Evolutionary conservation across 805 yeast genomes (phyloP).

Genomic region (Teunomyces lycoperdinae): DNA sequence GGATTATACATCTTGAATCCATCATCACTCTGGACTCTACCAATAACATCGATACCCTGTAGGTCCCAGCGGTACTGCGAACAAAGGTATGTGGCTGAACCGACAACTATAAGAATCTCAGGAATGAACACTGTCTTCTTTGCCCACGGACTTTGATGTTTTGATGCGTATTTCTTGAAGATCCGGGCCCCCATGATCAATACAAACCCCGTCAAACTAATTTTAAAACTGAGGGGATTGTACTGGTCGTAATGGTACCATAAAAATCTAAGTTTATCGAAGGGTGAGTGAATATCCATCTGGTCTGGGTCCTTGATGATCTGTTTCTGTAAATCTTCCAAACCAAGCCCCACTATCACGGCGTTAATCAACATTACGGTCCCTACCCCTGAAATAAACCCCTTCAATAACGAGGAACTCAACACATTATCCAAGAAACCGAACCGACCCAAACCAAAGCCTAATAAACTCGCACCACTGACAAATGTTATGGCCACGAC

Average conservation of each 20-base stretch:
- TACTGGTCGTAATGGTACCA: constrained; percentile 42
- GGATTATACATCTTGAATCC: constrained; percentile 56
- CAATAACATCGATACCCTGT: constrained; percentile 65
- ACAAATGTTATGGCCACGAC: constrained; percentile 69
- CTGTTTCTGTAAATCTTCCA: constrained; percentile 43
- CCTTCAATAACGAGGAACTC: constrained; percentile 39
- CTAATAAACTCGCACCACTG: constrained; percentile 69
- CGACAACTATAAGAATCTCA: constrained; percentile 77
- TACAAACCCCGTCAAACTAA: constrained; percentile 57
- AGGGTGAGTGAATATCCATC: constrained; percentile 55
- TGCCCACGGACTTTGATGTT: constrained; percentile 11
- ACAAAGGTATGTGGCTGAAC: constrained; percentile 55
- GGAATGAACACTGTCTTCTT: constrained; percentile 65
- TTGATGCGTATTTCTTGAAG: constrained; percentile 30
- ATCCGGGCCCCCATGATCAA: constrained; percentile 41
- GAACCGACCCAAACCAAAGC: constrained; percentile 53
- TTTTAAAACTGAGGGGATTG: constrained; percentile 58
- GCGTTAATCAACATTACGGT: constrained; percentile 57
- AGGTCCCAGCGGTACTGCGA: constrained; percentile 44
- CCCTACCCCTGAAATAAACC: constrained; percentile 45
- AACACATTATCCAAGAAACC: constrained; percentile 39
- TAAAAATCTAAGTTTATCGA: constrained; percentile 63
- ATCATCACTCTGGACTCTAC: constrained; percentile 50
- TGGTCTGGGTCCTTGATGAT: constrained; percentile 31
- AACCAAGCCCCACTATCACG: constrained; percentile 66